phyloP scores from a whole-genome alignment of 2,329 filamentous ascomycete species.

The Beauveria brongniartii region DNA sequence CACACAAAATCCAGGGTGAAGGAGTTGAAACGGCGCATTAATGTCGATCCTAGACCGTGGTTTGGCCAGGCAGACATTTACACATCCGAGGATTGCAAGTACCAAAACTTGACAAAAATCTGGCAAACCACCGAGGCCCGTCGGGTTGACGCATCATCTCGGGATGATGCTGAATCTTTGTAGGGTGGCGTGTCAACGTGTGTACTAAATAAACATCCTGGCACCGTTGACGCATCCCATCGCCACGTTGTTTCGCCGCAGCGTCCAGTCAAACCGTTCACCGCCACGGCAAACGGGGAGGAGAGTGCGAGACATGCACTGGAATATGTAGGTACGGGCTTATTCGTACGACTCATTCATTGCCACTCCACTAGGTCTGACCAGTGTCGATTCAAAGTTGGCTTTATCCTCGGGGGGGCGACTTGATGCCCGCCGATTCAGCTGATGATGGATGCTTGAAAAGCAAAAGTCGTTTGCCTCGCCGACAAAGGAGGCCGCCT shows the following conservation, averaged over 20 bases:
- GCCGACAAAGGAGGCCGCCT: background rate
- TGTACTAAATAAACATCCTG: background rate
- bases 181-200: no score
- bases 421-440: background rate
- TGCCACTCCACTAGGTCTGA: background rate
- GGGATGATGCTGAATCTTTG: no score
- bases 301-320: background rate
- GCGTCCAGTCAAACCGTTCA: background rate
- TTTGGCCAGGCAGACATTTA: no score
- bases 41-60: no score
- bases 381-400: no score
- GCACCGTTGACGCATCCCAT: background rate
- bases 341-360: background rate
- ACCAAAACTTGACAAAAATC: no score
- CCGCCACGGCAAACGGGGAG: background rate
- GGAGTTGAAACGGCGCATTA: no score
- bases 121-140: no score
- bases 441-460: background rate
- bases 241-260: background rate
- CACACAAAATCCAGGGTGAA: no score
- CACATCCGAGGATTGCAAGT: no score
- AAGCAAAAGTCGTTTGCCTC: background rate
- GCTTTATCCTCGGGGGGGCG: background rate
- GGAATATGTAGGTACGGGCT: background rate
- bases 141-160: background rate